These are phyloP conservation scores for Malus hybrid DNA, from an alignment of 331 rosid species.

Conservation along the genomic window DNA sequence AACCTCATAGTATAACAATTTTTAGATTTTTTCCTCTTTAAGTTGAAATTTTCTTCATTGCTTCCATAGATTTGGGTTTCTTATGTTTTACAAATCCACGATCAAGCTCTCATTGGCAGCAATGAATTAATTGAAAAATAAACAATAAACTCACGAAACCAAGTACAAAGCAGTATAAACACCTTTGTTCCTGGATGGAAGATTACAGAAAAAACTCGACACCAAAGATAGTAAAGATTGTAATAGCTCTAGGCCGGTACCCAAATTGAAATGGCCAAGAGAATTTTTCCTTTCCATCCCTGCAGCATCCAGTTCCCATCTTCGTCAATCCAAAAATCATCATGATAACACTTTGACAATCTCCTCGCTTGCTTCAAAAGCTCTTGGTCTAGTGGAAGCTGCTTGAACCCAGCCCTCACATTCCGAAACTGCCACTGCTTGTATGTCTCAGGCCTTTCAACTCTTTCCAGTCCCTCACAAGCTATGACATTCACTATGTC, in stretches of 20 bases:
- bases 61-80: not conserved
- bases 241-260: not conserved
- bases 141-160: not conserved
- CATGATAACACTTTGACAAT: conserved; percentile 18
- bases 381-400: conserved; percentile 27
- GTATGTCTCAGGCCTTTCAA: conserved; percentile 52
- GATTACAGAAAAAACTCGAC: not conserved
- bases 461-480: conserved; percentile 53
- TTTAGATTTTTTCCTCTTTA: not conserved
- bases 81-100: not conserved
- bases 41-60: not conserved
- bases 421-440: conserved; percentile 48
- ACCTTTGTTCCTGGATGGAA: not conserved
- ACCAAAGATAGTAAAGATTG: not conserved
- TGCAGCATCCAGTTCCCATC: conserved; percentile 54
- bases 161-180: not conserved
- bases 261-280: conserved; percentile 33
- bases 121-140: not conserved
- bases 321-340: conserved; percentile 35
- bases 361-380: conserved; percentile 14
- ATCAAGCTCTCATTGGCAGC: not conserved
- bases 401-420: conserved; percentile 39
- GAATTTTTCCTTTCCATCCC: conserved; percentile 50
- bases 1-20: not conserved
- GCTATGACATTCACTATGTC: conserved; percentile 44